Evolutionary conservation across 176 grass and related monocot genomes (phyloP), one percentile per base, ranked within the genome.

Genomic region (Oryza meridionalis): DNA sequence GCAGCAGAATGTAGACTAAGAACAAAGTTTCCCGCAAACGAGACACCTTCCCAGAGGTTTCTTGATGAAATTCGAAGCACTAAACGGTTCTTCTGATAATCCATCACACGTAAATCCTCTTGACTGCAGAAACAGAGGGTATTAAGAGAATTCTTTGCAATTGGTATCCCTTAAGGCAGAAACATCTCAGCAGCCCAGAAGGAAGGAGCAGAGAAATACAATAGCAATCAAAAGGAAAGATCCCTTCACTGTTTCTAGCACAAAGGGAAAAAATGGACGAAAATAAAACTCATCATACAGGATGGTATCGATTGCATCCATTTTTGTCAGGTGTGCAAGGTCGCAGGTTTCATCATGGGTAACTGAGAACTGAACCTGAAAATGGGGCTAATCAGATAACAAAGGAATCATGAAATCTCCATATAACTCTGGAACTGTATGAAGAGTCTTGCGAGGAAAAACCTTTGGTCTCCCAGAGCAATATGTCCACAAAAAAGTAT

Each of bases 31-130:
- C 77, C 85, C 5, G 47, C 63, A 64, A 74, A 62, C 3, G 55
- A 72, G 79, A 84, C 73, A 70, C 86, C 92, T 86, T 98, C 86
- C 95, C 95, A 98, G 29, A 94, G 77, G 75, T 76, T 93, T 90
- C 82, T 90, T 44, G 90, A 93, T 80, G 89, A 75, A 86, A 93
- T 74, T 90, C 89, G 94, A 77, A 98, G 86, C 88, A 93, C 94
- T 65, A 90, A 70, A 78, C 84, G 70, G 22, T 89, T 91, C 82
- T 86, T 72, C 64, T 82, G 76, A 87, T 91, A 94, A 86, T 98
- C 95, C 74, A 80, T 92, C 49, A 91, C 82, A 86, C 40, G 78
- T 42, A 79, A 81, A 76, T 72, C 82, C 38, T 77, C 59, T 74
- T 84, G 90, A 19, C 95, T 98, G 84, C 80, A 91, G 76, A 78